A percentile compares a stretch with the other conserved stretches of the same genome.
phyloP scores from a whole-genome alignment of 208 protist genomes.

The Balamuthia mandrillaris region DNA sequence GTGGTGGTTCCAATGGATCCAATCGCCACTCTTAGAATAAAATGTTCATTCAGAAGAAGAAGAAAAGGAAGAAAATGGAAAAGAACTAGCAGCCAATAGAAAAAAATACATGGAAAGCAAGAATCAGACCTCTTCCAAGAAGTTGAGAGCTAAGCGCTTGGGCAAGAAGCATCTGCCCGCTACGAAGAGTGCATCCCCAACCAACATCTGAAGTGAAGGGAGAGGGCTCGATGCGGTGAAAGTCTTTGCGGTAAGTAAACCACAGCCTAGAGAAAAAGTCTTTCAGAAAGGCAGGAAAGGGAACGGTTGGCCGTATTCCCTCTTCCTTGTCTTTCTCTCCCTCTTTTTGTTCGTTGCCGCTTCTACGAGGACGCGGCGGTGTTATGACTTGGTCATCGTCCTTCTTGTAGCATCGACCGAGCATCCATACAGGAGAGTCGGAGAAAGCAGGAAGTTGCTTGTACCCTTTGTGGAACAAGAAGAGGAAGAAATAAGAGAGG shows the following conservation, averaged over 20 bases:
- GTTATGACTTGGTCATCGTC: no score
- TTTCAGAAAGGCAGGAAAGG: not conserved
- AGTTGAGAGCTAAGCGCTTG: conserved; percentile 62
- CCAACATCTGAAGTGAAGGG: conserved; percentile 64
- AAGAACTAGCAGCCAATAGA: no score
- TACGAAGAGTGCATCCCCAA: conserved; percentile 86
- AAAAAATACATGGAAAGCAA: not conserved
- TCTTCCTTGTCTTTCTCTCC: no score
- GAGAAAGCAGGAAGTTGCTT: no score
- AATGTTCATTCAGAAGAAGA: not conserved
- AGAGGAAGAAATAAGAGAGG: no score
- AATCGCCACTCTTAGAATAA: not conserved
- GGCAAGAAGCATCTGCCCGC: conserved; percentile 81
- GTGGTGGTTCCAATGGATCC: not conserved
- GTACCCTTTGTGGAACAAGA: no score
- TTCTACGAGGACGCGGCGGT: no score
- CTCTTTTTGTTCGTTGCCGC: no score
- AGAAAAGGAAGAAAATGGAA: not conserved
- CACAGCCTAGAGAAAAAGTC: not conserved
- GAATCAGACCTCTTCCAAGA: not conserved
- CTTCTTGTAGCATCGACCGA: no score
- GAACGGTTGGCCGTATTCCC: no score
- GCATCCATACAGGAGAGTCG: no score
- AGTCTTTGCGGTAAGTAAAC: conserved; percentile 27
- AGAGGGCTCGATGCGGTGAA: not conserved